Evolutionary conservation across 306 rosid species (phyloP).

Genomic region (Erythrophleum fordii): DNA sequence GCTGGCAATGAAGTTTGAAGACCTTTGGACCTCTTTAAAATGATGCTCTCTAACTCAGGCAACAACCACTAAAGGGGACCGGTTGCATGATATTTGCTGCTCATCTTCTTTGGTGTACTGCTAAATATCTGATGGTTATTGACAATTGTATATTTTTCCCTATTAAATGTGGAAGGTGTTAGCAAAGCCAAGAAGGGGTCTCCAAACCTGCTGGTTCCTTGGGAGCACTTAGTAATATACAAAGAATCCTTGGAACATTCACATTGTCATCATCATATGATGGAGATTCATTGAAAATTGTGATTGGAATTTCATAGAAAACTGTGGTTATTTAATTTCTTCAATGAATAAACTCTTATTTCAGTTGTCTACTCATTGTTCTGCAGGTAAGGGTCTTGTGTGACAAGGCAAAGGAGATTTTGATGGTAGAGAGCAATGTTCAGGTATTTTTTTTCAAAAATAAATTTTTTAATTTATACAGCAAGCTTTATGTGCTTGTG

Average conservation of each 20-base stretch:
- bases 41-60: neutral
- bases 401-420: constrained; percentile 93
- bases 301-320: neutral
- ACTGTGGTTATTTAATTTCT: neutral
- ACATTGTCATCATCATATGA: neutral
- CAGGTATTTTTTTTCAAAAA: constrained; percentile 77
- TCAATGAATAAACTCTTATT: constrained; percentile 22
- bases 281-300: neutral
- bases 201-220: constrained; percentile 3
- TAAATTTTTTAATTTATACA: neutral
- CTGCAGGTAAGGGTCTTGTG: constrained; percentile 80
- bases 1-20: neutral
- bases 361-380: constrained; percentile 8
- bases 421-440: constrained; percentile 99
- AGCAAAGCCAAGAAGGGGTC: constrained; percentile 9
- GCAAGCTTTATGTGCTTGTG: constrained; percentile 1
- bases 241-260: neutral
- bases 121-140: neutral
- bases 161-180: neutral
- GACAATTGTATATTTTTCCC: neutral
- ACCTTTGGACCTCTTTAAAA: neutral
- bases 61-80: neutral
- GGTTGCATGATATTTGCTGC: neutral
- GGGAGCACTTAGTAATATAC: constrained; percentile 9
- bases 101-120: neutral